A percentile compares a stretch with the other conserved stretches of the same genome.
These are phyloP conservation scores for Cenchrus americanus DNA, from an alignment of 176 grass and related monocot species.

Conservation along the genomic window DNA sequence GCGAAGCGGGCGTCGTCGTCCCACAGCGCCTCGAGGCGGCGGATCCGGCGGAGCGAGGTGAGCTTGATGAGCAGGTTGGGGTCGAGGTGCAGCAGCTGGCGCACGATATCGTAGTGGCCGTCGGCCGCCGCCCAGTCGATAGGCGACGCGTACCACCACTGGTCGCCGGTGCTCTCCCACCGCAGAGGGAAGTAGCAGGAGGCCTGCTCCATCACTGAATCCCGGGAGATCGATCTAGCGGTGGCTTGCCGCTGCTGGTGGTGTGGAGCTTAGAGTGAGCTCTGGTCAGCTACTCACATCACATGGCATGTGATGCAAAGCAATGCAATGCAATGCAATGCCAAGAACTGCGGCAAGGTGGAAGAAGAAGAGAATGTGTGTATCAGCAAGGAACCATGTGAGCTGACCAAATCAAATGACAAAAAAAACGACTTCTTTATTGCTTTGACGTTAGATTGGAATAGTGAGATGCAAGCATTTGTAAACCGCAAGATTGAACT, in stretches of 20 bases:
- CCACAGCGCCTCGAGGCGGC: slow-evolving; percentile 89
- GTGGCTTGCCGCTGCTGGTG: neutral
- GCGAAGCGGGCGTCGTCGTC: slow-evolving; percentile 74
- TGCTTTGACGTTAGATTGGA: slow-evolving; percentile 18
- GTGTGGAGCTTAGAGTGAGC: slow-evolving; percentile 16
- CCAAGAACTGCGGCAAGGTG: slow-evolving; percentile 34
- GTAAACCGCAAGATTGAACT: slow-evolving; percentile 18
- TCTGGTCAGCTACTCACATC: slow-evolving; percentile 36
- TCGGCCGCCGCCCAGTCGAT: slow-evolving; percentile 90
- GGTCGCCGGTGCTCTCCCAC: slow-evolving; percentile 97
- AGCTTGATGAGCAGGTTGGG: slow-evolving; percentile 99
- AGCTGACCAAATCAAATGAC: slow-evolving; percentile 17
- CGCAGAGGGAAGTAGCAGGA: slow-evolving; percentile 90
- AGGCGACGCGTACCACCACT: slow-evolving; percentile 98
- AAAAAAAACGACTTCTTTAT: slow-evolving; percentile 25
- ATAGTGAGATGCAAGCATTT: slow-evolving; percentile 22
- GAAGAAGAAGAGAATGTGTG: slow-evolving; percentile 38
- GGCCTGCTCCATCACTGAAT: slow-evolving; percentile 47
- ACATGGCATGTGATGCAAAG: neutral
- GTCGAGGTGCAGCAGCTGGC: slow-evolving; percentile 86
- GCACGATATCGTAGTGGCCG: slow-evolving; percentile 91
- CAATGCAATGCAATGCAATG: neutral
- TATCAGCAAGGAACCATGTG: slow-evolving; percentile 45
- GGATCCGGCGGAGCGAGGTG: slow-evolving; percentile 89
- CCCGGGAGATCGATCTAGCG: slow-evolving; percentile 42